A percentile compares a stretch with the other conserved stretches of the same genome.
Conservation (phyloP, 2,329 filamentous ascomycete genomes). For the Dothideomycetes sp. region DNA sequence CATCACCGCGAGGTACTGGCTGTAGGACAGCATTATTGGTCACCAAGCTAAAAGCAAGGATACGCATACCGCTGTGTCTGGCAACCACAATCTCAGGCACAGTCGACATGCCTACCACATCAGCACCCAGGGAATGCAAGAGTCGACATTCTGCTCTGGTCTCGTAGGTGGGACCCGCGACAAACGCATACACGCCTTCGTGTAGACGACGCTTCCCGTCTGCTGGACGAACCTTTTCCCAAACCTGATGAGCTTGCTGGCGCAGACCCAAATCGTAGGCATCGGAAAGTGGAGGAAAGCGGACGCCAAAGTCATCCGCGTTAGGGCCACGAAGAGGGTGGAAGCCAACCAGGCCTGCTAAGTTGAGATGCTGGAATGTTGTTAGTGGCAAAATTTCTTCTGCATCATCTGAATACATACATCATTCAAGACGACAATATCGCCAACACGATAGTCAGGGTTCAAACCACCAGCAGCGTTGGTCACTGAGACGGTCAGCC, state of each 20-base stretch:
- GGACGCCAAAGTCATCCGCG: constrained; percentile 50
- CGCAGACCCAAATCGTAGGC: constrained; percentile 56
- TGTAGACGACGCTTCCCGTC: constrained; percentile 45
- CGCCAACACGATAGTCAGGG: constrained; percentile 53
- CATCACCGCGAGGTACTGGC: constrained; percentile 50
- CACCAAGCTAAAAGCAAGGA: constrained; percentile 57
- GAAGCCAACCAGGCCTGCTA: constrained; percentile 51
- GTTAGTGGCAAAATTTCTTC: neutral
- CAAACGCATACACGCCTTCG: constrained; percentile 58
- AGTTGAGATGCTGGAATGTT: constrained; percentile 47
- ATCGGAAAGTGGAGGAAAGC: constrained; percentile 56
- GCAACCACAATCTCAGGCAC: constrained; percentile 60
- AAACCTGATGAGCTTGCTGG: constrained; percentile 47
- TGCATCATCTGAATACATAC: constrained; percentile 36
- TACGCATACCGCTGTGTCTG: constrained; percentile 52
- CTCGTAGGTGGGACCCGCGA: constrained; percentile 56
- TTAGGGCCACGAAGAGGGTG: constrained; percentile 57
- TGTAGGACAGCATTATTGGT: constrained; percentile 56
- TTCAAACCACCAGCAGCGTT: constrained; percentile 60
- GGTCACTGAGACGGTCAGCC: constrained; percentile 48
- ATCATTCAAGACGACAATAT: constrained; percentile 57
- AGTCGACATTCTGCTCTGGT: constrained; percentile 57
- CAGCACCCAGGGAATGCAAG: constrained; percentile 52
- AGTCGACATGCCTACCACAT: constrained; percentile 63
- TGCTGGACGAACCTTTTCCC: constrained; percentile 41